phyloP scores from a whole-genome alignment of 2,329 filamentous ascomycete genomes.

The Ceratocystis colombiana region DNA sequence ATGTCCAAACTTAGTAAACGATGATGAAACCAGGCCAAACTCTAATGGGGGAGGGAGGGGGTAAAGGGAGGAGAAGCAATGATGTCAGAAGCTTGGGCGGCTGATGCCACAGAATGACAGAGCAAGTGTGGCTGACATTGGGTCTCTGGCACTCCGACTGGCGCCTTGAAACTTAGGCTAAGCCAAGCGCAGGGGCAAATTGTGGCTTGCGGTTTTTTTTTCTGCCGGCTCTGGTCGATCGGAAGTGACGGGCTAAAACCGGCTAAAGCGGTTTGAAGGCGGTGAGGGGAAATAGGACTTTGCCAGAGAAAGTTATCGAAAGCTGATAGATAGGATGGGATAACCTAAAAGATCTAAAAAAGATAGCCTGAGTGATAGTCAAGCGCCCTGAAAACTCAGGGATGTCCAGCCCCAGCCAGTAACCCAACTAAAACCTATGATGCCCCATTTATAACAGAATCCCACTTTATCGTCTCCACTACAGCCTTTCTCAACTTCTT shows the following conservation, averaged over 20 bases:
- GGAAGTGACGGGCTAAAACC: neutral
- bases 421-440: no score
- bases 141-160: neutral
- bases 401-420: no score
- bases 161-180: neutral
- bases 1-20: conserved; percentile 11
- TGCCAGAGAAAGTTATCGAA: no score
- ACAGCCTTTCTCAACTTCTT: conserved; percentile 17
- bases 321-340: no score
- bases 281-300: neutral
- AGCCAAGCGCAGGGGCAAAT: neutral
- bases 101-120: conserved; percentile 44
- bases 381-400: neutral
- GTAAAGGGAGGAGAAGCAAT: neutral
- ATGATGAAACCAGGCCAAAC: conserved; percentile 3
- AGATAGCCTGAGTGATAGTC: neutral
- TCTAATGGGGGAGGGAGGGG: neutral
- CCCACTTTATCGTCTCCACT: conserved; percentile 6
- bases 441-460: neutral
- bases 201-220: neutral
- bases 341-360: no score
- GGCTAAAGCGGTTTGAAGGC: neutral
- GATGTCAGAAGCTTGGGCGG: conserved; percentile 42
- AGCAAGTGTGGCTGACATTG: neutral
- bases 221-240: neutral